A percentile compares a stretch with the other conserved stretches of the same genome.
phyloP scores from a whole-genome alignment of 805 yeast species.

The Naumovozyma baii region DNA sequence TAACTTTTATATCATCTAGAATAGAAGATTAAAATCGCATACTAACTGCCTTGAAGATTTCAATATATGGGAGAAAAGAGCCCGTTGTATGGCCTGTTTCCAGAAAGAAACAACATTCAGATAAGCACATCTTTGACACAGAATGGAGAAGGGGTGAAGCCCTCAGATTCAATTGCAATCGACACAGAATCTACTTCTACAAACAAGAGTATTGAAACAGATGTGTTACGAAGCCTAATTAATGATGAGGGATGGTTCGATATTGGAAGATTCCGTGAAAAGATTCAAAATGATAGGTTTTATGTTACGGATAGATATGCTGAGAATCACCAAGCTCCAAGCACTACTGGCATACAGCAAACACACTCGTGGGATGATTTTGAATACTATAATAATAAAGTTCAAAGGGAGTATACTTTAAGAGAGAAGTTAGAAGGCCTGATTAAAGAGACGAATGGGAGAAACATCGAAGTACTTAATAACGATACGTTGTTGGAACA shows the following conservation, averaged over 20 bases:
- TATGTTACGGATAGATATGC: conserved; percentile 15
- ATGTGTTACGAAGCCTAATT: conserved; percentile 10
- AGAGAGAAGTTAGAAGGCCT: conserved; percentile 21
- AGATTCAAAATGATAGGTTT: conserved; percentile 15
- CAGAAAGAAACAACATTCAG: conserved; percentile 14
- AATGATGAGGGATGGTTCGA: conserved; percentile 13
- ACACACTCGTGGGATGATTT: no score
- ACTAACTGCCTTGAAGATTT: no score
- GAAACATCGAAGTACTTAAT: conserved; percentile 14
- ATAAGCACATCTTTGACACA: conserved; percentile 1
- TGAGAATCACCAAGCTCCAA: no score
- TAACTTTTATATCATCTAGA: no score
- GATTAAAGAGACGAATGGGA: conserved; percentile 9
- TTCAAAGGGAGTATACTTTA: conserved; percentile 27
- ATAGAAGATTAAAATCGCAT: no score
- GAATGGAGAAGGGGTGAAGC: conserved; percentile 1
- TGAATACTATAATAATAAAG: conserved; percentile 27
- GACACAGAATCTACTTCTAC: conserved; percentile 2
- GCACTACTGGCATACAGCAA: no score
- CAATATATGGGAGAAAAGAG: conserved; percentile 4
- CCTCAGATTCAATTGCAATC: background rate
- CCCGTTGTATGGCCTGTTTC: conserved; percentile 14
- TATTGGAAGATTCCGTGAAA: conserved; percentile 11
- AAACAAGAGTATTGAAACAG: conserved; percentile 8
- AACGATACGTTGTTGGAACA: conserved; percentile 10